A percentile compares a stretch with the other conserved stretches of the same genome.
Evolutionary conservation across 1,284 basidiomycete genomes (phyloP).

Genomic region (Filobasidium uniguttulatum): DNA sequence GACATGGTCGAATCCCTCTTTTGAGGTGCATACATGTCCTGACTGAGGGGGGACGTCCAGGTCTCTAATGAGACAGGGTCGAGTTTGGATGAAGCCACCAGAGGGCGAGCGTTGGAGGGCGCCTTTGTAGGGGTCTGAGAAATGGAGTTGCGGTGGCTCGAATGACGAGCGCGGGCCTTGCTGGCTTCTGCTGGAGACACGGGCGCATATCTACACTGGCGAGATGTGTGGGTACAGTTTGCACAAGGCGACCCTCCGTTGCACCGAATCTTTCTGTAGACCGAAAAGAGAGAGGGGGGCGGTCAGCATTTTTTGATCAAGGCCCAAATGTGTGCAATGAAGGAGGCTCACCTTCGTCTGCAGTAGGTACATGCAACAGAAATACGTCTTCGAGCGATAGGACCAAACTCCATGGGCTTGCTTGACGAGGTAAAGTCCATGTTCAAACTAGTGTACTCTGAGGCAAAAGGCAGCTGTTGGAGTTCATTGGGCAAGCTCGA

Average conservation of each 20-base stretch:
- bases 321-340: not conserved
- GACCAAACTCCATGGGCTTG: not conserved
- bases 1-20: not conserved
- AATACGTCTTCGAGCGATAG: conserved; percentile 1
- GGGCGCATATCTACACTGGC: conserved; percentile 32
- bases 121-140: not conserved
- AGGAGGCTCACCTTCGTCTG: conserved; percentile 5
- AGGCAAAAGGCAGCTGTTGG: conserved; percentile 3
- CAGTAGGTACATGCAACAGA: conserved; percentile 13
- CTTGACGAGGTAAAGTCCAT: not conserved
- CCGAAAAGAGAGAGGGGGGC: not conserved
- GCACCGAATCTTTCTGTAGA: conserved; percentile 35
- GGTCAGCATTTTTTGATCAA: not conserved
- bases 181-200: conserved; percentile 23
- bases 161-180: not conserved
- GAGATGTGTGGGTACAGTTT: conserved; percentile 33
- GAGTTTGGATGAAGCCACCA: not conserved
- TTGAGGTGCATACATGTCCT: not conserved
- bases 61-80: too few species aligned
- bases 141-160: too few species aligned
- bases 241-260: conserved; percentile 31
- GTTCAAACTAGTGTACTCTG: conserved; percentile 7
- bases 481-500: conserved; percentile 7
- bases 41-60: not conserved
- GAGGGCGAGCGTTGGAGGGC: not conserved